Conservation (phyloP, 768 basidiomycete genomes). For the Podaxis carcinomalis region DNA sequence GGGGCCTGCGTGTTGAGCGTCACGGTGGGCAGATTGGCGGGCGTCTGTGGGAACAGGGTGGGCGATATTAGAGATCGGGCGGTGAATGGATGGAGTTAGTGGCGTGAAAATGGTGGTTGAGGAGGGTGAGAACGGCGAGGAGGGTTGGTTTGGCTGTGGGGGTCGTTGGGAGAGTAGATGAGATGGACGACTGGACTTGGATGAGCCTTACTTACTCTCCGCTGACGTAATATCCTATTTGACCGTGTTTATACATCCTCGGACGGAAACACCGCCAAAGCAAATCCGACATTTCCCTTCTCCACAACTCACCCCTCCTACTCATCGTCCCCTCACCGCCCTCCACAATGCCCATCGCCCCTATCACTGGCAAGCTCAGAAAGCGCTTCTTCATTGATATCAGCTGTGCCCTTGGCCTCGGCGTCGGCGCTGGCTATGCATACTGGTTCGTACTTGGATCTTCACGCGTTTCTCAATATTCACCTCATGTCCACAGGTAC, state of each 20-base stretch:
- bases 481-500: constrained; percentile 52
- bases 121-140: constrained; percentile 22
- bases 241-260: constrained; percentile 20
- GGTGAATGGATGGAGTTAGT: constrained; percentile 13
- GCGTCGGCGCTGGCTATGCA: constrained; percentile 66
- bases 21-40: constrained; percentile 15
- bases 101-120: constrained; percentile 17
- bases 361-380: constrained; percentile 91
- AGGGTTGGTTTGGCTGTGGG: constrained; percentile 10
- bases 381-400: constrained; percentile 90
- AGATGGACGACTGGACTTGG: neutral
- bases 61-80: constrained; percentile 1
- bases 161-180: constrained; percentile 20
- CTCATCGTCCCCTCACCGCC: constrained; percentile 13
- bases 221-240: constrained; percentile 20
- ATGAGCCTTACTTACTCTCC: constrained; percentile 13
- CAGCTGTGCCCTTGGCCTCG: constrained; percentile 70
- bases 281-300: constrained; percentile 36
- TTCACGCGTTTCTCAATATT: constrained; percentile 13
- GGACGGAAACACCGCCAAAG: neutral
- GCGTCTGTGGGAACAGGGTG: constrained; percentile 16
- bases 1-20: constrained; percentile 17
- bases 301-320: constrained; percentile 22
- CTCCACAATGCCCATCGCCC: constrained; percentile 72
- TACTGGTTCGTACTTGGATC: constrained; percentile 67